Conservation (phyloP, 345 rosid genomes). For the Clarkia xantiana region DNA sequence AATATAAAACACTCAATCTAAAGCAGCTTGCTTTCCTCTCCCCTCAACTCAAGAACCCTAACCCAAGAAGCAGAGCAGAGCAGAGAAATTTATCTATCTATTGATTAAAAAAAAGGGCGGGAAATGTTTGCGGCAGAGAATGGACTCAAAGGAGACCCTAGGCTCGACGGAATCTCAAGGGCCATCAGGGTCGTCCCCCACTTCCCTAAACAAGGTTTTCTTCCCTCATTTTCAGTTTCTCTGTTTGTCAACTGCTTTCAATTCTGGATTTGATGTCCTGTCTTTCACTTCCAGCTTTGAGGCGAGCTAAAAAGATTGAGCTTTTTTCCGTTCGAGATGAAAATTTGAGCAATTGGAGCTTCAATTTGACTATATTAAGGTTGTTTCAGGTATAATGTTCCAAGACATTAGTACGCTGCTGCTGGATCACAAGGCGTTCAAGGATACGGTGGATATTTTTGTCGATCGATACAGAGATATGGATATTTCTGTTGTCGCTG, state of each 20-base stretch:
- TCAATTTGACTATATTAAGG: background rate
- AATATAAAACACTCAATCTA: too few relatives aligned
- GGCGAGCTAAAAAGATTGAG: too few relatives aligned
- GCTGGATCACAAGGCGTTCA: conserved; percentile 77
- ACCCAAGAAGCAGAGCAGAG: too few relatives aligned
- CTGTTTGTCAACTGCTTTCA: too few relatives aligned
- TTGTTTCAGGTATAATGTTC: conserved; percentile 72
- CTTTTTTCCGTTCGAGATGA: background rate
- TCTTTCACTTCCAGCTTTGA: background rate
- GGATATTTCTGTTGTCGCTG: conserved; percentile 86
- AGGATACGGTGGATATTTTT: conserved; percentile 76
- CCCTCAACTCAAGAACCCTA: too few relatives aligned
- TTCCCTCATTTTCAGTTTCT: background rate
- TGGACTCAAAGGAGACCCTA: conserved; percentile 61
- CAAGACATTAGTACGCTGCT: conserved; percentile 88
- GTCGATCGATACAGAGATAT: conserved; percentile 86
- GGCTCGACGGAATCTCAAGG: conserved; percentile 47
- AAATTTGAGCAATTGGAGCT: background rate
- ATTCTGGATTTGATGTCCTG: too few relatives aligned
- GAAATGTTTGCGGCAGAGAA: conserved; percentile 64
- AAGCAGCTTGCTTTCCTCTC: too few relatives aligned
- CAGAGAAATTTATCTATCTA: too few relatives aligned
- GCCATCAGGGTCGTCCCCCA: conserved; percentile 63
- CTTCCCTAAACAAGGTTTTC: conserved; percentile 58
- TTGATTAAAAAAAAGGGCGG: background rate